A percentile compares a stretch with the other conserved stretches of the same genome.
Evolutionary conservation across 1,284 basidiomycete genomes (phyloP).

Genomic region (Cryptococcus amylolentus): DNA sequence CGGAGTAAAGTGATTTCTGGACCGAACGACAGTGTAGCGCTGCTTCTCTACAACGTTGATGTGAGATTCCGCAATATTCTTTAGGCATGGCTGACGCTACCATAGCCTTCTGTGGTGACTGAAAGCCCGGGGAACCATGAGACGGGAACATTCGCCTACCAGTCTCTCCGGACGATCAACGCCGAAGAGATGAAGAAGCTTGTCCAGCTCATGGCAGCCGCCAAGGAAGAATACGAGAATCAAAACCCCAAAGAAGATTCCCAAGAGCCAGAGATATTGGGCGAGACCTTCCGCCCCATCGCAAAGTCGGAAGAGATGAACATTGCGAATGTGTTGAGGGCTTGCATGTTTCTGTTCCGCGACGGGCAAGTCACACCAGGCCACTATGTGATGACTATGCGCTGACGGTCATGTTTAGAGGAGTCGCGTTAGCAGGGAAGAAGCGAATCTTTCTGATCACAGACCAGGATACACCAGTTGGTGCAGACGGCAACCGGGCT

Average conservation of each 20-base stretch:
- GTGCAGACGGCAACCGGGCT: slow-evolving; percentile 25
- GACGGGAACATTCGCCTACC: slow-evolving; percentile 68
- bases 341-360: slow-evolving; percentile 80
- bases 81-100: neutral
- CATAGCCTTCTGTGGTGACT: slow-evolving; percentile 10
- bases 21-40: slow-evolving; percentile 81
- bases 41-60: slow-evolving; percentile 85
- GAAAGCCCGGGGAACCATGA: slow-evolving; percentile 51
- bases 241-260: slow-evolving; percentile 24
- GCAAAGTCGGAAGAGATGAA: slow-evolving; percentile 38
- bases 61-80: slow-evolving; percentile 50
- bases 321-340: slow-evolving; percentile 79
- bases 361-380: slow-evolving; percentile 61
- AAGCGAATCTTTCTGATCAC: slow-evolving; percentile 92
- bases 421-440: slow-evolving; percentile 67
- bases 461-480: slow-evolving; percentile 70
- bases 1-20: slow-evolving; percentile 84
- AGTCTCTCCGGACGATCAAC: slow-evolving; percentile 70
- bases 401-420: slow-evolving; percentile 49
- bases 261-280: slow-evolving; percentile 34
- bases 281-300: slow-evolving; percentile 37
- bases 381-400: neutral
- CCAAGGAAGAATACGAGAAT: slow-evolving; percentile 30
- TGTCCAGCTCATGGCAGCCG: slow-evolving; percentile 35
- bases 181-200: slow-evolving; percentile 72